Conservation (phyloP, 73 alveolate genomes). For the Paramecium sexaurelia region DNA sequence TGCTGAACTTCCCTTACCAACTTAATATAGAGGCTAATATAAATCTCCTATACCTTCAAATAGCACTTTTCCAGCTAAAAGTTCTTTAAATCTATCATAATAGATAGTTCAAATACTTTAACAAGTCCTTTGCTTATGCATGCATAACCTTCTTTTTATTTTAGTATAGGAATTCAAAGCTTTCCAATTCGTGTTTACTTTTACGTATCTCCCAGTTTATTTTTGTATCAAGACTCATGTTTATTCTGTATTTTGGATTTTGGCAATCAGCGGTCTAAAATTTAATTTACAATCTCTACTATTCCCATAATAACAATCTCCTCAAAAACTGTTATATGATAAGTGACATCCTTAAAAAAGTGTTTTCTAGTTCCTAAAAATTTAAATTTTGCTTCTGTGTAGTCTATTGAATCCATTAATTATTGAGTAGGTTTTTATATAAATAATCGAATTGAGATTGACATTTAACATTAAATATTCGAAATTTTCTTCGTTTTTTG, state of each 20-base stretch:
- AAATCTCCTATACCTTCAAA: constrained; percentile 13
- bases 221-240: neutral
- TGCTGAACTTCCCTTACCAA: constrained; percentile 55
- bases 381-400: neutral
- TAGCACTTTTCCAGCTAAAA: neutral
- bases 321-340: neutral
- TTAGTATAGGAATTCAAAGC: neutral
- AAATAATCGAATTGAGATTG: neutral
- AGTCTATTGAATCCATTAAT: constrained; percentile 38
- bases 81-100: neutral
- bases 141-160: neutral
- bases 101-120: neutral
- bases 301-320: neutral
- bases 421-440: neutral
- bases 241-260: constrained; percentile 7
- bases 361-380: neutral
- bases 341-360: neutral
- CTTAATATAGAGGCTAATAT: neutral
- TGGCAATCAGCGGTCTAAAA: neutral
- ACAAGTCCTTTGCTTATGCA: neutral
- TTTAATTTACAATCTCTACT: neutral
- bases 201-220: constrained; percentile 23
- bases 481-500: neutral
- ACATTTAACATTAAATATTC: neutral
- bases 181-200: neutral